These are phyloP conservation scores for Leishmania guyanensis DNA, from an alignment of 208 protist species.

Conservation along the genomic window DNA sequence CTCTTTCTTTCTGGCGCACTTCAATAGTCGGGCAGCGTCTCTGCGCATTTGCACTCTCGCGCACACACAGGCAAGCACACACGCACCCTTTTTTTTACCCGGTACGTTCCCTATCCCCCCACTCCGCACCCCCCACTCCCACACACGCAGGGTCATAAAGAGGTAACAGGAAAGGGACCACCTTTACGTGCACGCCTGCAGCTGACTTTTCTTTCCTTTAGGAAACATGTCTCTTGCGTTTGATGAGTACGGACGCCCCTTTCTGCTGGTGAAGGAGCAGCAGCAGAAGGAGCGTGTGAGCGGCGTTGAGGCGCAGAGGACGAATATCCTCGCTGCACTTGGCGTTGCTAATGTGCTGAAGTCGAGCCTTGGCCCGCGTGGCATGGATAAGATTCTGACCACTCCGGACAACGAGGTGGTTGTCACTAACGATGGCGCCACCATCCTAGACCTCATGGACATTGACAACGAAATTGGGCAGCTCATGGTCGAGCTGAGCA, in stretches of 20 bases:
- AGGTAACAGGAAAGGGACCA: too few relatives aligned
- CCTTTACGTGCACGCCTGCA: background rate
- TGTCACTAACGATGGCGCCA: slow-evolving; percentile 99
- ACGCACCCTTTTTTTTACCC: background rate
- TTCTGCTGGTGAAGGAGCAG: slow-evolving; percentile 99
- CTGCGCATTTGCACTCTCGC: background rate
- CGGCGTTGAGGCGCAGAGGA: slow-evolving; percentile 98
- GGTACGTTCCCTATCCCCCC: background rate
- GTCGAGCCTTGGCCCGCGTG: slow-evolving; percentile 97
- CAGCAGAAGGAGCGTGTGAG: slow-evolving; percentile 93
- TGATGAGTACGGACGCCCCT: slow-evolving; percentile 99
- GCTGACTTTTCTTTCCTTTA: background rate
- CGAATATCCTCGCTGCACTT: slow-evolving; percentile 98
- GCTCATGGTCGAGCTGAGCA: slow-evolving; percentile 99
- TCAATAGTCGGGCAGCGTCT: background rate
- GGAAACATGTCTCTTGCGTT: slow-evolving; percentile 92
- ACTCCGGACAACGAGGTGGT: slow-evolving; percentile 98
- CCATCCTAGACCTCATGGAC: slow-evolving; percentile 98
- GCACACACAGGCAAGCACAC: background rate
- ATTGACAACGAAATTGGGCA: slow-evolving; percentile 99
- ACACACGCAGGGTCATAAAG: background rate
- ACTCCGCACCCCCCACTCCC: background rate
- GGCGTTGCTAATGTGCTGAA: slow-evolving; percentile 97
- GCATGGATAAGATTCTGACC: slow-evolving; percentile 99
- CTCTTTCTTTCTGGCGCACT: background rate